These are phyloP conservation scores for Amphirosellinia nigrospora DNA, from an alignment of 495 filamentous ascomycete genomes.

Conservation along the genomic window DNA sequence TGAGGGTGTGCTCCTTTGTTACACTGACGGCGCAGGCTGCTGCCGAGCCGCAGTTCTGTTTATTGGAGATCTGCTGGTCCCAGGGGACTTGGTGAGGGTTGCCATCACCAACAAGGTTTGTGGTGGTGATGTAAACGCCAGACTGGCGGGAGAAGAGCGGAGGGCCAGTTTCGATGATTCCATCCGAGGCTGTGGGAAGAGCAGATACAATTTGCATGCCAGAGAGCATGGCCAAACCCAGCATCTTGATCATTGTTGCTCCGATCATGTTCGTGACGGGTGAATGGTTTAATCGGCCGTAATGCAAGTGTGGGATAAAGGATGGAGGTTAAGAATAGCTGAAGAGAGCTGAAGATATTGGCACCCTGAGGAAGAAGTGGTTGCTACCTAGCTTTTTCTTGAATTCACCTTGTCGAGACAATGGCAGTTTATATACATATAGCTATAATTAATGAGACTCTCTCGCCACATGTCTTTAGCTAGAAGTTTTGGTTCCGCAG, in stretches of 20 bases:
- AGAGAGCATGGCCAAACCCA: slow-evolving; percentile 6
- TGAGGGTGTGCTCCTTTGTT: slow-evolving; percentile 2
- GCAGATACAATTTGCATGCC: slow-evolving; percentile 1
- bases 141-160: not conserved
- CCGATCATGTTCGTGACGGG: not conserved
- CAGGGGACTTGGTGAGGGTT: slow-evolving; percentile 8
- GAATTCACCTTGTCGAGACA: slow-evolving; percentile 4
- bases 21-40: not conserved
- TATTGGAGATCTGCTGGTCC: not conserved
- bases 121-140: not conserved
- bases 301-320: not conserved
- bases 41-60: not conserved
- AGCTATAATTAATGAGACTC: not conserved
- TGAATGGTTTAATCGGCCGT: not conserved
- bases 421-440: not conserved
- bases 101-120: not conserved
- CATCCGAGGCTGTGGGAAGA: not conserved
- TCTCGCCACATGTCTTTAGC: not conserved
- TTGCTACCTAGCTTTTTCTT: not conserved
- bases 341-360: not conserved
- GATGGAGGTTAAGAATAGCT: not conserved
- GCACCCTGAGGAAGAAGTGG: not conserved
- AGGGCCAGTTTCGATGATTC: not conserved
- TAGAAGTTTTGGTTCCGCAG: not conserved
- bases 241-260: slow-evolving; percentile 6